Evolutionary conservation across 768 basidiomycete species (phyloP), one percentile per base, ranked within the genome.

Genomic region (Amyloporia xantha): DNA sequence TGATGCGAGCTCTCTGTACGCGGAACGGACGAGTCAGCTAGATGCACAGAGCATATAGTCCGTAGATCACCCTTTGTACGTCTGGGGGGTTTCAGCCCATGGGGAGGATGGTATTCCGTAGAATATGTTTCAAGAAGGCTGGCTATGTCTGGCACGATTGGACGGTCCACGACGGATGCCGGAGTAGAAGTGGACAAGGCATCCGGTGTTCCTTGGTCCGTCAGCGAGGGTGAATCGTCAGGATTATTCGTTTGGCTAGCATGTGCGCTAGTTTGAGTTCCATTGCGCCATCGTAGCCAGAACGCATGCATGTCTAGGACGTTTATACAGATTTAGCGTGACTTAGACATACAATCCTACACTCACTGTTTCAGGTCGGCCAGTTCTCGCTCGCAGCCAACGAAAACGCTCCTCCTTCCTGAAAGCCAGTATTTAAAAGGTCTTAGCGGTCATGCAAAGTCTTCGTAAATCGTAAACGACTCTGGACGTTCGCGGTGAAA

Each of bases 141-240:
- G 5, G 54, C 48, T 13, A 62, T 40, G 43, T 64, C 56, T 13
- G 60, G 53, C 21, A 59, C 39, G 20, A 64, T 62, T 20, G 54
- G 49, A n/a, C 59, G 54, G 20, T 54, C 59, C 25, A 60, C 55
- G 1, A 53, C 26, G 2, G 44, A 36, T 7, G 49, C 52, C 13
- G 6, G 30, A n/a, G 23, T 41, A 17, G 41, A 11, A 19, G 28
- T 3, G 21, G 25, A 35, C n/a, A 25, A 21, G 2, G 38, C 36
- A 20, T 33, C 30, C 9, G 7, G 30, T 15, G 9, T 7, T 33
- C 15, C 30, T 33, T 7, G 7, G 9, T 15, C 30, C 9, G 30
- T 7, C 7, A 33, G 30, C 7, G 30, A 15, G 7, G 15, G 15
- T 15, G 30, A 7, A 7, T 33, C 30, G 30, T 33, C 9, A 7